Evolutionary conservation across 495 filamentous ascomycete species (phyloP).

Genomic region (Thermothielavioides terrestris): DNA sequence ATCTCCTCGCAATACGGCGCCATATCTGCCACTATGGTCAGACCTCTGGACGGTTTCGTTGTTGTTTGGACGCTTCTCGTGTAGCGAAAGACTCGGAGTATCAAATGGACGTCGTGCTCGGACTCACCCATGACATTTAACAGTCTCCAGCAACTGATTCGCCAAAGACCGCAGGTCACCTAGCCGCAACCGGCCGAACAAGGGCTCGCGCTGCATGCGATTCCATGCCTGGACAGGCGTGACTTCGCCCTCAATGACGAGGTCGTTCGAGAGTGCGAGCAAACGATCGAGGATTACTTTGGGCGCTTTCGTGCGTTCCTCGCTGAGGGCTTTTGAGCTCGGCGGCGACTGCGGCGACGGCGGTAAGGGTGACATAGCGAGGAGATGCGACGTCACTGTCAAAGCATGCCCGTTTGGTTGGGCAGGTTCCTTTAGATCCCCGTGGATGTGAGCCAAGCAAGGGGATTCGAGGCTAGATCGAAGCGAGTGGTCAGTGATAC

Average conservation of each 20-base stretch:
- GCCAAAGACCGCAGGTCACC: not conserved
- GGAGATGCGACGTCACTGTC: not conserved
- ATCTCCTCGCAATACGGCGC: no score
- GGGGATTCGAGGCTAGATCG: not conserved
- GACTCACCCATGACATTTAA: not conserved
- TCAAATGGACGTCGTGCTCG: no score
- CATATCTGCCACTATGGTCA: no score
- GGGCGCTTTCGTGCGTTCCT: not conserved
- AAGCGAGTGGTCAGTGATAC: no score
- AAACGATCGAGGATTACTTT: not conserved
- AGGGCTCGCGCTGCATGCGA: not conserved
- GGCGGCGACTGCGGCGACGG: not conserved
- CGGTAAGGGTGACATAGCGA: not conserved
- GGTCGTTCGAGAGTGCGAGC: not conserved
- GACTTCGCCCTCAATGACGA: not conserved
- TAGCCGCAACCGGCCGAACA: not conserved
- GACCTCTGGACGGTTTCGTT: no score
- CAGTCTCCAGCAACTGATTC: not conserved
- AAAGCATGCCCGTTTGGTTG: not conserved
- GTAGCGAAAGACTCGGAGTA: no score
- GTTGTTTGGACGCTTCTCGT: no score
- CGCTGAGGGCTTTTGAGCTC: not conserved
- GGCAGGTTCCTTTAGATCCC: not conserved
- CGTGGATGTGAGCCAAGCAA: not conserved
- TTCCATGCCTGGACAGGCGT: not conserved